These are phyloP conservation scores for Phyllosticta citribraziliensis DNA, from an alignment of 2,329 filamentous ascomycete genomes.

Conservation along the genomic window DNA sequence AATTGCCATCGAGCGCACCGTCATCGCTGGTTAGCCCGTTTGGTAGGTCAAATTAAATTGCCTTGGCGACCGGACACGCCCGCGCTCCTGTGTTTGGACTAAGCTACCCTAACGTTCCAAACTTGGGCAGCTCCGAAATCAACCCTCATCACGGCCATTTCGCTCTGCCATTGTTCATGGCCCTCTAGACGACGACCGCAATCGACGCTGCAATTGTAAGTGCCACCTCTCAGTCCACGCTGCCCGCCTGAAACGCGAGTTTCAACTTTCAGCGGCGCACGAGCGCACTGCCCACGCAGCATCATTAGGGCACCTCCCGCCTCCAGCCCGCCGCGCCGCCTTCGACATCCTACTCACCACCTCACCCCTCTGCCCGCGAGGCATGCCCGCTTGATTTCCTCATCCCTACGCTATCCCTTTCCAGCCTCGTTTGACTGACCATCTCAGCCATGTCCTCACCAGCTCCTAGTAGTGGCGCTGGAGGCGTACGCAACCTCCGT, in stretches of 20 bases:
- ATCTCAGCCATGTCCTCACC: constrained; percentile 37
- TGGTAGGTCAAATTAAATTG: neutral
- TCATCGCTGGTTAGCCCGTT: neutral
- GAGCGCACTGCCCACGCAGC: constrained; percentile 5
- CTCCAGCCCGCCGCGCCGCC: neutral
- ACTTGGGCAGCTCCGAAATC: neutral
- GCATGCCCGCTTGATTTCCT: constrained; percentile 2
- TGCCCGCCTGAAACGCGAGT: constrained; percentile 5
- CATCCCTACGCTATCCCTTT: neutral
- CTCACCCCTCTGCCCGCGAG: neutral
- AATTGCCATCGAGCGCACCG: no score
- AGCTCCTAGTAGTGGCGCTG: constrained; percentile 22
- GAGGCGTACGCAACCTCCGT: constrained; percentile 39
- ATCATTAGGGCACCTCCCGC: neutral
- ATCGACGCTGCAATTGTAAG: neutral
- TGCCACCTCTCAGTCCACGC: neutral
- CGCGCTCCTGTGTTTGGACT: neutral
- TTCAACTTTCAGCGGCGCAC: constrained; percentile 3
- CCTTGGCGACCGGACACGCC: neutral
- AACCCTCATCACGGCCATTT: neutral
- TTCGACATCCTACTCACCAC: neutral
- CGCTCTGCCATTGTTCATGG: neutral
- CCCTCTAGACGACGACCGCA: neutral
- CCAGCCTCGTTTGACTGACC: neutral
- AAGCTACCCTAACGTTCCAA: neutral